Conservation (phyloP, 2,329 filamentous ascomycete genomes). For the Trichoderma cornu-damae region DNA sequence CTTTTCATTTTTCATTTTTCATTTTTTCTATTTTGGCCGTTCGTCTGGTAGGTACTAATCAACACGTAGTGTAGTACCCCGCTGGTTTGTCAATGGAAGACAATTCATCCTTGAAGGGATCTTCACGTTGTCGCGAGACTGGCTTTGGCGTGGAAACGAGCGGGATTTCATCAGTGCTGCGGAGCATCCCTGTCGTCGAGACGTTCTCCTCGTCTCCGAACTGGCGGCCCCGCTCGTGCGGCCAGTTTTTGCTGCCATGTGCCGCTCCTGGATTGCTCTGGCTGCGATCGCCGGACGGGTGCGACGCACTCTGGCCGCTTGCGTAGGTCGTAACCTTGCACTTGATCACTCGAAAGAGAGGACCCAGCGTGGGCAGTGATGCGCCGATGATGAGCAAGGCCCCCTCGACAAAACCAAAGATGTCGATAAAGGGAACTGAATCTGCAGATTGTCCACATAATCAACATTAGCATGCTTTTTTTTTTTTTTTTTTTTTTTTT, state of each 20-base stretch:
- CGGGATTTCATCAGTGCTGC: slow-evolving; percentile 27
- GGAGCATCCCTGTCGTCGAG: slow-evolving; percentile 22
- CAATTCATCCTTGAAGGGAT: slow-evolving; percentile 9
- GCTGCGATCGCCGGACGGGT: slow-evolving; percentile 14
- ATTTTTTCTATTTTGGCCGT: no score
- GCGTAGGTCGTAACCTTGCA: slow-evolving; percentile 21
- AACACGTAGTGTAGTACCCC: background rate
- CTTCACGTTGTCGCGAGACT: background rate
- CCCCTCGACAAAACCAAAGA: slow-evolving; percentile 26
- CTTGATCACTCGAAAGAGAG: slow-evolving; percentile 23
- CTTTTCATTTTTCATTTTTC: no score
- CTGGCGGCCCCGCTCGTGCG: slow-evolving; percentile 13
- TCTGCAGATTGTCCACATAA: slow-evolving; percentile 11
- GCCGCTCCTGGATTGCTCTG: background rate
- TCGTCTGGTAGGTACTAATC: no score
- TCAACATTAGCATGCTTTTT: background rate
- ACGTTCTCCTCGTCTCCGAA: slow-evolving; percentile 22
- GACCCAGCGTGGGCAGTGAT: slow-evolving; percentile 25
- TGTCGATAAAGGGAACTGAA: slow-evolving; percentile 25
- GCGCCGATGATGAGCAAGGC: slow-evolving; percentile 26
- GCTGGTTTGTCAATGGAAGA: background rate
- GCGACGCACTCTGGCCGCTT: slow-evolving; percentile 11
- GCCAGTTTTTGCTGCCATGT: slow-evolving; percentile 6
- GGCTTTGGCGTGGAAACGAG: slow-evolving; percentile 20
- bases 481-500: background rate